phyloP scores from a whole-genome alignment of 768 basidiomycete genomes.

The Leccinellum albellum region DNA sequence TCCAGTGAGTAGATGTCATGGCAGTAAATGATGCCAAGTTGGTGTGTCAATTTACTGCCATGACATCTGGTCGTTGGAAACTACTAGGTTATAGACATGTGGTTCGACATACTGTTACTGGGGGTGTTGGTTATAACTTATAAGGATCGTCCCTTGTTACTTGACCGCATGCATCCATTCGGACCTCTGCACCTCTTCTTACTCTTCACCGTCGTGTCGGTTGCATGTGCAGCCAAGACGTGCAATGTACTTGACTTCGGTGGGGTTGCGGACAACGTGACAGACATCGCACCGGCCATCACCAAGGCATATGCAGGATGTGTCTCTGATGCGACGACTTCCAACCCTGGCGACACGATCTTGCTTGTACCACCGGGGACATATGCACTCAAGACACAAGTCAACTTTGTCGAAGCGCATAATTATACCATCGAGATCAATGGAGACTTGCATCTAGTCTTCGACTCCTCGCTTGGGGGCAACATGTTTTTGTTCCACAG shows the following conservation, averaged over 20 bases:
- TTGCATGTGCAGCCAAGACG: background rate
- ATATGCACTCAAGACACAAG: background rate
- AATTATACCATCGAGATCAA: constrained; percentile 2
- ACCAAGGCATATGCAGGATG: constrained; percentile 2
- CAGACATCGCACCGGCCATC: constrained; percentile 5
- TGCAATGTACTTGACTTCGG: constrained; percentile 8
- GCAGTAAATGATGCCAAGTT: no score
- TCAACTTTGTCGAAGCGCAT: background rate
- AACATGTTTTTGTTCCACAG: constrained; percentile 5
- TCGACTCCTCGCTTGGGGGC: background rate
- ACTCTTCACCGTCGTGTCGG: background rate
- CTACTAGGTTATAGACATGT: background rate
- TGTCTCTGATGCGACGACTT: background rate
- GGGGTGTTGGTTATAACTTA: background rate
- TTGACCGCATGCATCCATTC: background rate
- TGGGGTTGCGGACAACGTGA: constrained; percentile 6
- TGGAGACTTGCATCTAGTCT: constrained; percentile 2
- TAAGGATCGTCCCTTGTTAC: background rate
- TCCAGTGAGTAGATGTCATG: no score
- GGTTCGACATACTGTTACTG: background rate
- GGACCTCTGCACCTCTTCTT: background rate
- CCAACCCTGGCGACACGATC: constrained; percentile 1
- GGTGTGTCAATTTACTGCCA: no score
- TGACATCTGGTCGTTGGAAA: background rate
- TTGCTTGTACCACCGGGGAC: constrained; percentile 6